These are phyloP conservation scores for Suhomyces bolitotheri DNA, from an alignment of 1,139 yeast genomes.

Conservation along the genomic window DNA sequence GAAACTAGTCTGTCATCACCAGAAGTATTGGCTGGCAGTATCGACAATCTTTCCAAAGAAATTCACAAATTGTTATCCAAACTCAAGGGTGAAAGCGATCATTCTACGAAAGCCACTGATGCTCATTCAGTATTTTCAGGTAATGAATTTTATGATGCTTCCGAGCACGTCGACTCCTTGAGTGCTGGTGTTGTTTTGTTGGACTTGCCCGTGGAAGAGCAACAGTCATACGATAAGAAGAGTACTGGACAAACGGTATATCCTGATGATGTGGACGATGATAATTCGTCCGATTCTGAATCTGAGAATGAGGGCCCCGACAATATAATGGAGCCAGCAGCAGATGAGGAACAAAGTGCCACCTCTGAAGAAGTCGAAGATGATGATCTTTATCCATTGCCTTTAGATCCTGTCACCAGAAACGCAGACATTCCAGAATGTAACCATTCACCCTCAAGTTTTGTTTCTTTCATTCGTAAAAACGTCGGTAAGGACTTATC, in stretches of 20 bases:
- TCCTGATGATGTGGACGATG: conserved; percentile 17
- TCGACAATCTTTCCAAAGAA: conserved; percentile 21
- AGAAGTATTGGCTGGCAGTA: conserved; percentile 13
- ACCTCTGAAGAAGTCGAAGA: conserved; percentile 19
- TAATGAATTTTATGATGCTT: conserved; percentile 67
- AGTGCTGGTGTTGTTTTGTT: conserved; percentile 40
- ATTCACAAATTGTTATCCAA: conserved; percentile 21
- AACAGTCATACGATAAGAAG: conserved; percentile 1
- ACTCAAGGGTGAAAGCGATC: conserved; percentile 12
- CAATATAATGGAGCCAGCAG: conserved; percentile 1
- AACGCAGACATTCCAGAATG: conserved; percentile 63
- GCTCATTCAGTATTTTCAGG: conserved; percentile 31
- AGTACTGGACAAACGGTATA: conserved; percentile 17
- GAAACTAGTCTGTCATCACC: conserved; percentile 15
- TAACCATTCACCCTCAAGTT: conserved; percentile 73
- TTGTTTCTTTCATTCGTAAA: conserved; percentile 76
- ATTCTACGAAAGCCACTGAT: conserved; percentile 19
- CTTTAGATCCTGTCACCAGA: conserved; percentile 51
- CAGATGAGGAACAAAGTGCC: conserved; percentile 2
- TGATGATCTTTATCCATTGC: conserved; percentile 62
- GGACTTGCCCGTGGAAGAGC: conserved; percentile 19
- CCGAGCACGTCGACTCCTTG: conserved; percentile 49
- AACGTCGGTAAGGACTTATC: conserved; percentile 91
- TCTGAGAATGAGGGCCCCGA: conserved; percentile 2
- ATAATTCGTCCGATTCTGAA: conserved; percentile 15